Conservation (phyloP, 352 stramenopile species). For the Pythium plurisporium region DNA sequence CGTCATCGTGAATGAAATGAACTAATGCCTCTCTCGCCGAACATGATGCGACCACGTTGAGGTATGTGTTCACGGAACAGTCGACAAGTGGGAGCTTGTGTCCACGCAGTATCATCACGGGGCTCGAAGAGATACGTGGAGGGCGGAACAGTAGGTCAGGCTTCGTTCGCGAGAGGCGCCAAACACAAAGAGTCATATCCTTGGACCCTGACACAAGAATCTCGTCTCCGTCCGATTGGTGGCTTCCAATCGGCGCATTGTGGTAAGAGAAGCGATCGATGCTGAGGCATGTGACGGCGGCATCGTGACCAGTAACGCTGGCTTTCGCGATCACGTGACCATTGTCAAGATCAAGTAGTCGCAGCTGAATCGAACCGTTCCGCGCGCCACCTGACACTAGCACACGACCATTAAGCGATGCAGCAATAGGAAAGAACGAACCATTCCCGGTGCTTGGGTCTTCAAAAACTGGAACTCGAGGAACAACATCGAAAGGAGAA, state of each 20-base stretch:
- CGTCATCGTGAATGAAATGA: slow-evolving; percentile 71
- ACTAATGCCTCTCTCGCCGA: slow-evolving; percentile 45
- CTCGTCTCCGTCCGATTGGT: slow-evolving; percentile 62
- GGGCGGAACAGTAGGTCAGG: slow-evolving; percentile 68
- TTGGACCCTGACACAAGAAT: slow-evolving; percentile 66
- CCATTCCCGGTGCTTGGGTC: slow-evolving; percentile 9
- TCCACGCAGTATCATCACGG: slow-evolving; percentile 61
- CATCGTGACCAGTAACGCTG: slow-evolving; percentile 71
- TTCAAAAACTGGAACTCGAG: slow-evolving; percentile 73
- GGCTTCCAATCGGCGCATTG: slow-evolving; percentile 21
- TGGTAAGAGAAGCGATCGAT: slow-evolving; percentile 56
- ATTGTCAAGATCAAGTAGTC: slow-evolving; percentile 75
- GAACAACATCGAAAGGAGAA: slow-evolving; percentile 77
- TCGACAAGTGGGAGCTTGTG: slow-evolving; percentile 46
- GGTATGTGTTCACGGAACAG: slow-evolving; percentile 58
- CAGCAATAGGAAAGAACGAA: slow-evolving; percentile 48
- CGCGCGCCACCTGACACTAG: slow-evolving; percentile 65
- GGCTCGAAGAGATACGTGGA: slow-evolving; percentile 60
- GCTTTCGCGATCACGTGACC: slow-evolving; percentile 78
- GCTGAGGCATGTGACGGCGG: slow-evolving; percentile 64
- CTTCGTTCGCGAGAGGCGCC: slow-evolving; percentile 69
- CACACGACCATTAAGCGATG: slow-evolving; percentile 70
- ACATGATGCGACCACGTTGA: slow-evolving; percentile 66
- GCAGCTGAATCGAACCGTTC: slow-evolving; percentile 71
- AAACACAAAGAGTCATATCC: slow-evolving; percentile 65